Percentiles rank a stretch among this genome's conserved stretches.
These are phyloP conservation scores for Trichosporon coremiiforme DNA, from an alignment of 1,284 basidiomycete species.

Conservation along the genomic window DNA sequence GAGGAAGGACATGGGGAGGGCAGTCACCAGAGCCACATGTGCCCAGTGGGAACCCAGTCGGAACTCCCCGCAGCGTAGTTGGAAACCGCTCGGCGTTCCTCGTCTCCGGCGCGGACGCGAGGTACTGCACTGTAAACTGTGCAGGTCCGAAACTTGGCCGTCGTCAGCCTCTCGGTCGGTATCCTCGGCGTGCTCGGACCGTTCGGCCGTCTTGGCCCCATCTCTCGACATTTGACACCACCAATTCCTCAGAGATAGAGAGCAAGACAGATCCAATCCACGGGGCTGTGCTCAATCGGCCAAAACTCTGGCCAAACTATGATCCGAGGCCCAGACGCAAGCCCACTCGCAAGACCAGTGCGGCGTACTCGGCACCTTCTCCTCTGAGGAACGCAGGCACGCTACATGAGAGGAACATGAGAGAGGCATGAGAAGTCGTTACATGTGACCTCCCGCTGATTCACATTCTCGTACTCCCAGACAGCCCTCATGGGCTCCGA, in stretches of 20 bases:
- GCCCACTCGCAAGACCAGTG: neutral
- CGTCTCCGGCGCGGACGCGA: neutral
- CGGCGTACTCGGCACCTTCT: neutral
- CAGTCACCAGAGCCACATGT: too few relatives aligned
- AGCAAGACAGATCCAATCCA: too few relatives aligned
- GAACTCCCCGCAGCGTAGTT: too few relatives aligned
- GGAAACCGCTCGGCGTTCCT: slow-evolving; percentile 2
- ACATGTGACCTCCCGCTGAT: neutral
- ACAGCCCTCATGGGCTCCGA: too few relatives aligned
- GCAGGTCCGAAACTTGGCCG: neutral
- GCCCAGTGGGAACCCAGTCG: too few relatives aligned
- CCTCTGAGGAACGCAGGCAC: neutral
- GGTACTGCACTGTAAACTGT: too few relatives aligned
- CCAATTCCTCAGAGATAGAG: too few relatives aligned
- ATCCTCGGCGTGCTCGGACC: neutral
- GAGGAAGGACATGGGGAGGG: too few relatives aligned
- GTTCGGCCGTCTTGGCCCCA: neutral
- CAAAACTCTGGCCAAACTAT: neutral
- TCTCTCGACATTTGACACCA: too few relatives aligned
- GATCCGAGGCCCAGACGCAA: too few relatives aligned
- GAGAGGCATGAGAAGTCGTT: neutral
- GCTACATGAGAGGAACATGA: too few relatives aligned
- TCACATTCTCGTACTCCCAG: neutral
- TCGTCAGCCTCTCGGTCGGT: neutral
- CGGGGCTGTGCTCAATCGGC: neutral